Evolutionary conservation across 176 grass and related monocot genomes (phyloP).

Genomic region (Cenchrus fungigraminus): DNA sequence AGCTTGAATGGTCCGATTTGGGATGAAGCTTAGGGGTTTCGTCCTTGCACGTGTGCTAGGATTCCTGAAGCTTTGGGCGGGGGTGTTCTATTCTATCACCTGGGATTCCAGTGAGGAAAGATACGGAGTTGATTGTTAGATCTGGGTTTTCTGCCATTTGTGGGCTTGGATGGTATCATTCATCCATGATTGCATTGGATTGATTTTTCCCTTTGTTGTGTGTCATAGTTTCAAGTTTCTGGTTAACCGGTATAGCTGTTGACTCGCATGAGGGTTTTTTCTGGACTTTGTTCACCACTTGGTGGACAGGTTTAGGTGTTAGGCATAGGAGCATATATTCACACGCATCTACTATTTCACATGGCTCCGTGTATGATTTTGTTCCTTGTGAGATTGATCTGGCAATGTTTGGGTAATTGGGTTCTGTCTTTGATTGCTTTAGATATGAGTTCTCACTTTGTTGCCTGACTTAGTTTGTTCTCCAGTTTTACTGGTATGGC

Average conservation of each 20-base stretch:
- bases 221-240: neutral
- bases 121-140: neutral
- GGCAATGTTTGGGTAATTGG: too few relatives aligned
- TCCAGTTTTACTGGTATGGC: neutral
- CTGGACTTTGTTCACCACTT: too few relatives aligned
- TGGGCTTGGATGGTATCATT: neutral
- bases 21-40: neutral
- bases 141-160: neutral
- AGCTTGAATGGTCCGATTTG: neutral
- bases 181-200: conserved; percentile 8
- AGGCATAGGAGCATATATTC: too few relatives aligned
- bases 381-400: too few relatives aligned
- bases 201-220: neutral
- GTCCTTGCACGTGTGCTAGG: neutral
- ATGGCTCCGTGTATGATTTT: too few relatives aligned
- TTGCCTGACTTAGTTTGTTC: too few relatives aligned
- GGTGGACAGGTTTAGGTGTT: too few relatives aligned
- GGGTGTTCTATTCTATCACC: neutral
- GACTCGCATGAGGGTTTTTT: too few relatives aligned
- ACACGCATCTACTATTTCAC: too few relatives aligned
- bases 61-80: neutral
- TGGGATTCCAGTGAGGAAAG: neutral
- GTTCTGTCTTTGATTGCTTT: too few relatives aligned
- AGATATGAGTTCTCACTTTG: too few relatives aligned
- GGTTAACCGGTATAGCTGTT: neutral